Conservation (phyloP, 345 rosid genomes). For the Citrus glauca region DNA sequence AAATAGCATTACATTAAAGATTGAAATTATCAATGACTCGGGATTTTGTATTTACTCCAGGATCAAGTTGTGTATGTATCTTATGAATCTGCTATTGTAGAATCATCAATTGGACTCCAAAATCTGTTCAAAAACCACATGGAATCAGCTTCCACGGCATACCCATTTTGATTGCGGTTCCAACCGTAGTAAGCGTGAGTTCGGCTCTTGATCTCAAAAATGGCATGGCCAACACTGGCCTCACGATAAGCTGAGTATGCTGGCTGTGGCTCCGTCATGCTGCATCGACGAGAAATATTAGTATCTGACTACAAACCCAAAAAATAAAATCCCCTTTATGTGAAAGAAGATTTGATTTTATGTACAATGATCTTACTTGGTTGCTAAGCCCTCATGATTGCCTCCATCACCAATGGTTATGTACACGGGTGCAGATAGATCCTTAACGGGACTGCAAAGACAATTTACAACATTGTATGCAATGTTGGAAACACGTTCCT, state of each 20-base stretch:
- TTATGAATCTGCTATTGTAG: slow-evolving; percentile 18
- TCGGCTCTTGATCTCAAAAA: slow-evolving; percentile 69
- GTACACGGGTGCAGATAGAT: slow-evolving; percentile 76
- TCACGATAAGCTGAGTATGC: slow-evolving; percentile 84
- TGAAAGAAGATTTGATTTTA: neutral
- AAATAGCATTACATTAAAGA: neutral
- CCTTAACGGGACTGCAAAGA: slow-evolving; percentile 46
- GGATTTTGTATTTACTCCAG: neutral
- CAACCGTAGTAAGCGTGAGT: slow-evolving; percentile 78
- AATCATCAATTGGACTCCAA: slow-evolving; percentile 64
- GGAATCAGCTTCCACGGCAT: slow-evolving; percentile 67
- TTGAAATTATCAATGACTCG: neutral
- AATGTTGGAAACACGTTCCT: slow-evolving; percentile 84
- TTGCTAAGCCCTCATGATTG: slow-evolving; percentile 78
- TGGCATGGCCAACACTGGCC: slow-evolving; percentile 91
- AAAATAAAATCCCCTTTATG: neutral
- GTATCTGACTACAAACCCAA: neutral
- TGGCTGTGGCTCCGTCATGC: slow-evolving; percentile 93
- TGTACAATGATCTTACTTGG: slow-evolving; percentile 40
- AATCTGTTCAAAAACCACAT: slow-evolving; percentile 80
- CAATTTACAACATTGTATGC: slow-evolving; percentile 70
- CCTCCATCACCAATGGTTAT: slow-evolving; percentile 92
- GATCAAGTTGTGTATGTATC: neutral
- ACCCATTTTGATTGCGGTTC: slow-evolving; percentile 89
- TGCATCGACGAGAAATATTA: slow-evolving; percentile 23